Conservation (phyloP, 1,284 basidiomycete species). For the Puccinia brachypodii region DNA sequence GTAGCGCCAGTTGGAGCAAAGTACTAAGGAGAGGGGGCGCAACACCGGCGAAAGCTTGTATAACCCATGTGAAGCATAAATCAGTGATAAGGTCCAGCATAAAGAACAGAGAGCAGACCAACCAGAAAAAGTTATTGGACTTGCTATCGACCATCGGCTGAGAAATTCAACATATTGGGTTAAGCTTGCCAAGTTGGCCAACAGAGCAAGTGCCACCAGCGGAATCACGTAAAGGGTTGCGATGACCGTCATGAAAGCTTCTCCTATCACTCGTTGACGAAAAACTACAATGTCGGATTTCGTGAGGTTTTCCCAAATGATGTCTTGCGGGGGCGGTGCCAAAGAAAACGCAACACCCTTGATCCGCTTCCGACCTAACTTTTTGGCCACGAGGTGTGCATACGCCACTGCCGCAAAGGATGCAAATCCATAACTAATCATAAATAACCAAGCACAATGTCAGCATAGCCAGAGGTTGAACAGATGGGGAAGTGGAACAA, state of each 20-base stretch:
- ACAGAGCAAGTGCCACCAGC: conserved; percentile 72
- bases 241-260: conserved; percentile 67
- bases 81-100: background rate
- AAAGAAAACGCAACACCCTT: conserved; percentile 70
- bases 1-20: conserved; percentile 40
- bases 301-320: conserved; percentile 81
- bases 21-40: conserved; percentile 43
- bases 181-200: conserved; percentile 68
- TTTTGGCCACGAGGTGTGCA: conserved; percentile 77
- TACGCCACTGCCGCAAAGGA: conserved; percentile 90
- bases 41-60: conserved; percentile 16
- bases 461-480: conserved; percentile 72
- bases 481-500: conserved; percentile 57
- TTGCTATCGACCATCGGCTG: conserved; percentile 37
- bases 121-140: conserved; percentile 41
- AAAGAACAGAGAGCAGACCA: background rate
- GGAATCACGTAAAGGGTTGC: conserved; percentile 93
- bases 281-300: conserved; percentile 68
- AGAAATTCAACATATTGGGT: conserved; percentile 61
- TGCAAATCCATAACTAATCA: conserved; percentile 65
- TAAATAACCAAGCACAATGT: background rate
- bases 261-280: conserved; percentile 71
- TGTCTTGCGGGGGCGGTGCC: conserved; percentile 65
- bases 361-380: conserved; percentile 68
- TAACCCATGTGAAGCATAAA: no score